Base-by-base conservation (phyloP, 768 basidiomycete genomes). In the Postia placenta region DNA sequence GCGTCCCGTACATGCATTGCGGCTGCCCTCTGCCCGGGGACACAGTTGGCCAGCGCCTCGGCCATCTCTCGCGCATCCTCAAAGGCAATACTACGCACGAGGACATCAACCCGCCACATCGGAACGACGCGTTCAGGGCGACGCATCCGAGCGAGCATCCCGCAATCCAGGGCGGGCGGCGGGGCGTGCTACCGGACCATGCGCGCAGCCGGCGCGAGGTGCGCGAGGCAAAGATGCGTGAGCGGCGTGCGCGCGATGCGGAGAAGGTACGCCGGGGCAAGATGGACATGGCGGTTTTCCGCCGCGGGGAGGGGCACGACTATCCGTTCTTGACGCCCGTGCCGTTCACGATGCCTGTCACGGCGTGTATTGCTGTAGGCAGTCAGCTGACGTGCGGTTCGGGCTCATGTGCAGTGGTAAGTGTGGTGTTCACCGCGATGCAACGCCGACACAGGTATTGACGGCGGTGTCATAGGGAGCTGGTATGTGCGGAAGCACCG, bases 91-190 rank as follows among this genome's bases (percentile, higher is more conserved):
- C 37, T 26, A 48, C 0, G 20, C 56, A 26, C 27, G 41, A 67
- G 47, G 56, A 67, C 41, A 68, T 74, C 35, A 52, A 66, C 1
- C 66, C 69, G 0, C 61, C 64, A 4, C 58, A 65, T 17, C 65
- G 61, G 19, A 52, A 58, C 12, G 71, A 73, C 33, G 64, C 71
- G 20, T 67, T 74, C 47, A 67, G 69, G 0, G 75, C 73, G 1
- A 81, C 80, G 1, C 80, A 82, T 54, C 74, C 80, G 1, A 79
- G 77, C 53, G 67, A 77, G 39, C 79, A 82, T 55, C 75, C 76
- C 50, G 66, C 73, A 0, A 22, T 24, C 3, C 22, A 22, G 11
- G 26, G 4, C 42, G 9, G 14, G 11, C 5, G 7, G 42, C 15
- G 9, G 15, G 38, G 38, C 38, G 17, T 20, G 11, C 7, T 6